Evolutionary conservation across 1,284 basidiomycete species (phyloP).

Genomic region (Cutaneotrichosporon dermatis): DNA sequence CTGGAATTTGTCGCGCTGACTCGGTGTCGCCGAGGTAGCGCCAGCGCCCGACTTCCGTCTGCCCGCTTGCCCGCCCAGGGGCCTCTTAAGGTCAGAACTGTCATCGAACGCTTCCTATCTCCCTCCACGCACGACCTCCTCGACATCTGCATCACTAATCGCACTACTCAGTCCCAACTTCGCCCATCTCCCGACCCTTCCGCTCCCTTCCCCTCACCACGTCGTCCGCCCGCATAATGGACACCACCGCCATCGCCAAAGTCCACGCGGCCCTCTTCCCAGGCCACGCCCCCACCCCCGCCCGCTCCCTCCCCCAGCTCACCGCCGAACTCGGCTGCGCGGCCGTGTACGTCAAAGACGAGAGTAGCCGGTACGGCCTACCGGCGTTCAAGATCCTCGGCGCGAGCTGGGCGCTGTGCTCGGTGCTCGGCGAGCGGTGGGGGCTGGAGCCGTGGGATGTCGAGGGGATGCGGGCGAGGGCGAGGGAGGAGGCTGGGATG

Average conservation of each 20-base stretch:
- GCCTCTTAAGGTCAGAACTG: background rate
- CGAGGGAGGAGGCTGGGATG: conserved; percentile 1
- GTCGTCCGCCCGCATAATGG: background rate
- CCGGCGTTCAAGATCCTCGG: conserved; percentile 23
- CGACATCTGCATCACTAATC: background rate
- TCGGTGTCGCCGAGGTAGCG: background rate
- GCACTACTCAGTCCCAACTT: background rate
- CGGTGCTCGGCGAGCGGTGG: conserved; percentile 10
- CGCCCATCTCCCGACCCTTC: background rate
- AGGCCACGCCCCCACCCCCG: conserved; percentile 11
- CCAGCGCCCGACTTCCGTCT: background rate
- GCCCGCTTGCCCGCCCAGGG: background rate
- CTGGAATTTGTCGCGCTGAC: background rate
- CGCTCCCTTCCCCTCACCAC: background rate
- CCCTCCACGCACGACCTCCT: no score
- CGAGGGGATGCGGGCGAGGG: background rate
- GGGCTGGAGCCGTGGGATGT: conserved; percentile 16
- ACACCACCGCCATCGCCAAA: conserved; percentile 4
- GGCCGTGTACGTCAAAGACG: conserved; percentile 20
- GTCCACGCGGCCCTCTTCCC: conserved; percentile 19
- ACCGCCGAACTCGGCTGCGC: conserved; percentile 13
- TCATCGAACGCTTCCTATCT: no score
- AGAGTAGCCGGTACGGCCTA: conserved; percentile 16
- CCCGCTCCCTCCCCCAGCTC: conserved; percentile 6
- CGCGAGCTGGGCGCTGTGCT: conserved; percentile 16